Conservation (phyloP, 2,329 filamentous ascomycete species). For the Alternaria angustiovoidea region DNA sequence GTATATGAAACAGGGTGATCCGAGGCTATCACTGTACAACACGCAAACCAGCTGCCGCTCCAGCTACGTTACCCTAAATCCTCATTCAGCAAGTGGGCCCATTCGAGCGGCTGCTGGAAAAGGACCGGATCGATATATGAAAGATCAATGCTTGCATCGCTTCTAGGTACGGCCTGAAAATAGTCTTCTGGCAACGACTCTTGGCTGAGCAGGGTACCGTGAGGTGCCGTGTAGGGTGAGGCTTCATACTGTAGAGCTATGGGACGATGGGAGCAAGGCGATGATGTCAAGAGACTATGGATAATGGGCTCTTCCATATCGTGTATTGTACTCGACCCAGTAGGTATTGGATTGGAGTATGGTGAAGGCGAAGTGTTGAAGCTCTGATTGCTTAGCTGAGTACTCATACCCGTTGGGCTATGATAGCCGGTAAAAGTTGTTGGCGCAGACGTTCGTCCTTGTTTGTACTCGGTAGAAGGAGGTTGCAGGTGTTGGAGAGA, state of each 20-base stretch:
- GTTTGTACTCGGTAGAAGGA: neutral
- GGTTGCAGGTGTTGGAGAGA: neutral
- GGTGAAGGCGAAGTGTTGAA: constrained; percentile 2
- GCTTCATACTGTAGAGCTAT: neutral
- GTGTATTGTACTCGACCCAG: neutral
- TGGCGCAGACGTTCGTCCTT: neutral
- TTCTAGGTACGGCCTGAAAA: neutral
- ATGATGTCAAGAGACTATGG: constrained; percentile 1
- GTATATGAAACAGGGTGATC: neutral
- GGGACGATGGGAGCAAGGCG: neutral
- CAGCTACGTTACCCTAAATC: neutral
- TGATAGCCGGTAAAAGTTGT: neutral
- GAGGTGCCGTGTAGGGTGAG: neutral
- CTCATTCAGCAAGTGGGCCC: neutral
- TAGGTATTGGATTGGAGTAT: neutral
- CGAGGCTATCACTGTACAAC: neutral
- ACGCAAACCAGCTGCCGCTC: neutral
- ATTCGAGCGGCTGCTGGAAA: neutral
- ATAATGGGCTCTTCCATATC: neutral
- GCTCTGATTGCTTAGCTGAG: constrained; percentile 5
- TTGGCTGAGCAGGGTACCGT: neutral
- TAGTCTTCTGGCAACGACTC: neutral
- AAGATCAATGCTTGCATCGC: neutral
- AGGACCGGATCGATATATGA: neutral
- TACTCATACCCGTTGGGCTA: constrained; percentile 4